These are phyloP conservation scores for Solanum chiquidenum DNA, from an alignment of 257 asterid genomes.

Conservation along the genomic window DNA sequence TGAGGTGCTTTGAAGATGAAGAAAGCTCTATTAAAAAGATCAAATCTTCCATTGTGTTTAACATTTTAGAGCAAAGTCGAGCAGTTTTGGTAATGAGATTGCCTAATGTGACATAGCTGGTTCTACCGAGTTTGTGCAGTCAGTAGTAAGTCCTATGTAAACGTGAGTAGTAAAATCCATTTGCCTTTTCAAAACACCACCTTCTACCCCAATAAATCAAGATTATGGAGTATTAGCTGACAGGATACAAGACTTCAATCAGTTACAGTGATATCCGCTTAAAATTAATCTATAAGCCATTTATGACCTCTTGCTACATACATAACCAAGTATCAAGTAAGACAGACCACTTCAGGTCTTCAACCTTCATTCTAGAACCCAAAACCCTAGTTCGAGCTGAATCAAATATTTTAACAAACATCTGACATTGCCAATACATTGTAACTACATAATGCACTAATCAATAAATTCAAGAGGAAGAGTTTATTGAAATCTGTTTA, in stretches of 20 bases:
- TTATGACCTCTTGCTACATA: neutral
- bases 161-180: neutral
- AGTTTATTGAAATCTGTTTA: neutral
- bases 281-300: neutral
- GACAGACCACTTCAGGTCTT: neutral
- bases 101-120: neutral
- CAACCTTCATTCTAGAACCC: neutral
- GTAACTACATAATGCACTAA: neutral
- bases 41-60: neutral
- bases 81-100: neutral
- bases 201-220: neutral
- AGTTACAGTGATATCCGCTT: neutral
- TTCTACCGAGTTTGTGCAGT: neutral
- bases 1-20: neutral
- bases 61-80: neutral
- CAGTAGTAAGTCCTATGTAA: neutral
- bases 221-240: neutral
- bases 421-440: neutral
- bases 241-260: neutral
- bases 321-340: neutral
- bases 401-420: neutral
- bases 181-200: neutral
- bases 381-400: neutral
- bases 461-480: neutral
- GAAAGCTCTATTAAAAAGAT: neutral